Conservation (phyloP, 2,329 filamentous ascomycete species). For the Paecilomyces fulvus region DNA sequence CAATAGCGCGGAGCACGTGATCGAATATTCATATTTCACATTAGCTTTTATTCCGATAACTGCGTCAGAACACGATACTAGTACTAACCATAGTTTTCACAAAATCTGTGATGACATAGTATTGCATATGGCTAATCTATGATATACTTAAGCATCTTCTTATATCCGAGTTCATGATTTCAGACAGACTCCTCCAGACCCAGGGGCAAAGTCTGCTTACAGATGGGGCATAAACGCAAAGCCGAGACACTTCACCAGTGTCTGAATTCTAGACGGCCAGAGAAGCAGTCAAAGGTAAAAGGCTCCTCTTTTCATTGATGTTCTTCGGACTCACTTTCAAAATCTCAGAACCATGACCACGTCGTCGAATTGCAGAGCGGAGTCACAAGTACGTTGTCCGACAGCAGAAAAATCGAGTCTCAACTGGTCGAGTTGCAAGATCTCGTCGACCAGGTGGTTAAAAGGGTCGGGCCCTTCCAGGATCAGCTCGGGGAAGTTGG, state of each 20-base stretch:
- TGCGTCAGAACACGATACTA: background rate
- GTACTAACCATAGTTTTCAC: background rate
- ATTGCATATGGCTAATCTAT: too few relatives aligned
- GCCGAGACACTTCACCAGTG: background rate
- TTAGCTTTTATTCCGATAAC: background rate
- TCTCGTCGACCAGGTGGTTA: conserved; percentile 15
- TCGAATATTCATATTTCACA: background rate
- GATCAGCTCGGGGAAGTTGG: conserved; percentile 7
- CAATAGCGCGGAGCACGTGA: background rate
- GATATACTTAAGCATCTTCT: too few relatives aligned
- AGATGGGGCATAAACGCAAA: background rate
- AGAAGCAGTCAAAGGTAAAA: background rate
- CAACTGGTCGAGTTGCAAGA: conserved; percentile 12
- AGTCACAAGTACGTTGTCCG: conserved; percentile 1
- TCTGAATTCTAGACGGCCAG: background rate
- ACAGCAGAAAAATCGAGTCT: conserved; percentile 6
- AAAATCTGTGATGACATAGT: background rate
- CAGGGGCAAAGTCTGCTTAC: background rate
- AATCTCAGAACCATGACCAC: background rate
- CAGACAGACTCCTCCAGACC: too few relatives aligned
- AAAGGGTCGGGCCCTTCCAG: conserved; percentile 8
- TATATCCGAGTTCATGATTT: too few relatives aligned
- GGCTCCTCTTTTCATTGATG: background rate
- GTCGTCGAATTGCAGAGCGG: background rate
- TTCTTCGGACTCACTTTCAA: background rate